A percentile compares a stretch with the other conserved stretches of the same genome.
These are phyloP conservation scores for Pseudonitzschia delicatissima DNA, from an alignment of 108 stramenopile species.

Conservation along the genomic window DNA sequence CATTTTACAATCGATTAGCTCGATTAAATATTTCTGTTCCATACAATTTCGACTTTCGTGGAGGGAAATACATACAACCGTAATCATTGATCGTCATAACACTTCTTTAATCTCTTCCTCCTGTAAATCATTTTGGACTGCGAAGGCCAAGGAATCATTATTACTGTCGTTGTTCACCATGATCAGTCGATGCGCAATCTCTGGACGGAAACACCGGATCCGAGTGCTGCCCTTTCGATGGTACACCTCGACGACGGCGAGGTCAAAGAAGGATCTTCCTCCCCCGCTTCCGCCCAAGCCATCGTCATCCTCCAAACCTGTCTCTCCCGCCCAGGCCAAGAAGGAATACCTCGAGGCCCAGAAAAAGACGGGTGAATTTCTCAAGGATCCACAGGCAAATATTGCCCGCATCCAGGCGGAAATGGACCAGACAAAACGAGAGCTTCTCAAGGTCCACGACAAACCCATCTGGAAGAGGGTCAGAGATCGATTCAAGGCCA, in stretches of 20 bases:
- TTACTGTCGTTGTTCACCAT: too few species aligned
- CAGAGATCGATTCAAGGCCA: slow-evolving; percentile 12
- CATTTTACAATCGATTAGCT: too few species aligned
- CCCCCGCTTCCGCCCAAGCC: neutral
- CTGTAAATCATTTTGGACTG: too few species aligned
- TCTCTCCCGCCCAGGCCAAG: slow-evolving; percentile 31
- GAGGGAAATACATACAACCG: too few species aligned
- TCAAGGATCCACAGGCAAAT: slow-evolving; percentile 16
- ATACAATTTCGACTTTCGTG: too few species aligned
- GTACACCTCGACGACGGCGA: neutral
- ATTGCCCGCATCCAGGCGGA: slow-evolving; percentile 28
- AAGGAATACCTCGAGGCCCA: slow-evolving; percentile 28
- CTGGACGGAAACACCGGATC: neutral
- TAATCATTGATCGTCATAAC: too few species aligned
- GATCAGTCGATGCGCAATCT: too few species aligned
- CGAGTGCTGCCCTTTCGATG: neutral
- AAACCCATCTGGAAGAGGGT: slow-evolving; percentile 23
- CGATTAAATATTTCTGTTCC: too few species aligned
- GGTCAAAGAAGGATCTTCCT: neutral
- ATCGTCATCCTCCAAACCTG: neutral
- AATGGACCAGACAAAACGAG: slow-evolving; percentile 19
- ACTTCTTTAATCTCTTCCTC: too few species aligned
- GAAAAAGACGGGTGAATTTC: slow-evolving; percentile 9
- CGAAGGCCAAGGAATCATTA: too few species aligned
- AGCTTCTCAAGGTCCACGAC: slow-evolving; percentile 16